phyloP scores from a whole-genome alignment of 2,329 filamentous ascomycete species.

The Ceratocystis variospora region DNA sequence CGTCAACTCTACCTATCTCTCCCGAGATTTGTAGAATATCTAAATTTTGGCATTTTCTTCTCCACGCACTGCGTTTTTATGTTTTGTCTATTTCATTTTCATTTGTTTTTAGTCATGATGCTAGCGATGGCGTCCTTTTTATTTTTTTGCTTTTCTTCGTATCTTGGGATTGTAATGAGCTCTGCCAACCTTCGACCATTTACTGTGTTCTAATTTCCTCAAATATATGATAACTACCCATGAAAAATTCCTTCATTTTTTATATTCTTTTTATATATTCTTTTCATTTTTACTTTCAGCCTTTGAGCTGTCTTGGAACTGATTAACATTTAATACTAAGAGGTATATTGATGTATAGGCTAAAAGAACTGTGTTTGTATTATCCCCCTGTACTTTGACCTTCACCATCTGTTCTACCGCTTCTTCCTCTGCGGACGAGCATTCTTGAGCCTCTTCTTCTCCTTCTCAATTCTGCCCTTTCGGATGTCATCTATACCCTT shows the following conservation, averaged over 20 bases:
- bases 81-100: neutral
- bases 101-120: neutral
- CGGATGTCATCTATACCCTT: slow-evolving; percentile 72
- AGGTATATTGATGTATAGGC: neutral
- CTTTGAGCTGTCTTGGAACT: neutral
- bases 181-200: neutral
- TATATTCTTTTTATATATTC: too few species aligned
- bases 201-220: slow-evolving; percentile 17
- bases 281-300: neutral
- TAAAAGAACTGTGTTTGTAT: neutral
- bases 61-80: neutral
- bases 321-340: neutral
- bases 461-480: slow-evolving; percentile 64
- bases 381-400: neutral
- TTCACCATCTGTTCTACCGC: slow-evolving; percentile 14
- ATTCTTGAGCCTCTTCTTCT: slow-evolving; percentile 74
- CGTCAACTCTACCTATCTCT: neutral
- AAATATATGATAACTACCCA: slow-evolving; percentile 4
- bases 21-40: neutral
- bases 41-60: neutral
- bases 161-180: neutral
- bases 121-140: slow-evolving; percentile 9
- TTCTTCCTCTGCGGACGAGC: slow-evolving; percentile 58
- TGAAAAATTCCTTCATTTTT: neutral
- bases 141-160: neutral